Conservation (phyloP, 495 filamentous ascomycete genomes). For the Aspergillus indologenus region DNA sequence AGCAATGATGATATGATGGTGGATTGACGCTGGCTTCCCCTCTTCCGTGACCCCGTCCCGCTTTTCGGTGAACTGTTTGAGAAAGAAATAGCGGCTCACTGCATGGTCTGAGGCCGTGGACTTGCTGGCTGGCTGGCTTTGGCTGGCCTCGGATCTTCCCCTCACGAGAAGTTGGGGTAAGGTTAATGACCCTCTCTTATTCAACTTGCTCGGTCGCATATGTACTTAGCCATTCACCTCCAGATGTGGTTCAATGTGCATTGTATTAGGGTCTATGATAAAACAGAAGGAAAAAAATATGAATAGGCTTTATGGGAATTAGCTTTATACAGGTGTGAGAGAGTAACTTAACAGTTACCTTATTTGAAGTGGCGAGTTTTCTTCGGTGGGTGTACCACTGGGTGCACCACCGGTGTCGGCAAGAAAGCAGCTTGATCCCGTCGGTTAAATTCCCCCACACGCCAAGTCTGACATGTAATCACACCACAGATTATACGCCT, state of each 20-base stretch:
- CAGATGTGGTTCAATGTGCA: neutral
- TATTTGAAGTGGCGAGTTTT: neutral
- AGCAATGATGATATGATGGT: no score
- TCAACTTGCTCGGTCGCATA: no score
- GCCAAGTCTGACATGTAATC: constrained; percentile 21
- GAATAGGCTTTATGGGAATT: no score
- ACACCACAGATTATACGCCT: neutral
- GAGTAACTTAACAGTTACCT: no score
- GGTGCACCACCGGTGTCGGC: neutral
- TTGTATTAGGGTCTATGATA: neutral
- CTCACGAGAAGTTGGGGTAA: constrained; percentile 41
- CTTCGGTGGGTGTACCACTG: no score
- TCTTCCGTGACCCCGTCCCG: constrained; percentile 11
- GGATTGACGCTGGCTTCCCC: neutral
- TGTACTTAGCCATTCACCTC: neutral
- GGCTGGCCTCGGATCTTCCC: no score
- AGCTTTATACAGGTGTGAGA: no score
- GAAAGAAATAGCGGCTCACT: constrained; percentile 9
- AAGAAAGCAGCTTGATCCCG: neutral
- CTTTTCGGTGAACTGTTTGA: constrained; percentile 38
- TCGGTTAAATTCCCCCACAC: constrained; percentile 34
- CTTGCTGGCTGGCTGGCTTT: no score
- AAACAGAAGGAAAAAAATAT: no score
- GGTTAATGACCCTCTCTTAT: constrained; percentile 22
- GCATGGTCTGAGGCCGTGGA: constrained; percentile 21